Percentiles rank a stretch among this genome's conserved stretches.
Evolutionary conservation across 2,329 filamentous ascomycete genomes (phyloP).

Genomic region (Zalaria obscura): DNA sequence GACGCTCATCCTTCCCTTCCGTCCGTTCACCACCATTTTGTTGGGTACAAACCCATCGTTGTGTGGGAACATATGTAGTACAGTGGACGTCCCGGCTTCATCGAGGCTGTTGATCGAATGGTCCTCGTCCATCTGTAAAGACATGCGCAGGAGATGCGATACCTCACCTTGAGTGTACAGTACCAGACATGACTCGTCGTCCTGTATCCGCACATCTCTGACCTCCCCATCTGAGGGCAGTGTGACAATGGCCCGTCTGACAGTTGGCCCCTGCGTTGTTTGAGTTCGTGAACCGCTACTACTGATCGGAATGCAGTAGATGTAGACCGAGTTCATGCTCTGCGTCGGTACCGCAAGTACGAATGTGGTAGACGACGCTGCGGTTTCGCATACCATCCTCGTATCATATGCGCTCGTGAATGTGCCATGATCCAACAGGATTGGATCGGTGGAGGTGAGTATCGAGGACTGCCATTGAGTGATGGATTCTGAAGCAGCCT

Average conservation of each 20-base stretch:
- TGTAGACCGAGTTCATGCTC: not conserved
- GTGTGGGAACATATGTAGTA: not conserved
- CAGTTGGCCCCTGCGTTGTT: not conserved
- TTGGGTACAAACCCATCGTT: not conserved
- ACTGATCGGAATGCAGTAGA: not conserved
- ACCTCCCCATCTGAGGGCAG: not conserved
- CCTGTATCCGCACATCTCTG: not conserved
- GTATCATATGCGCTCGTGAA: not conserved
- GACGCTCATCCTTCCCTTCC: not conserved
- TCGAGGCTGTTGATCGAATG: not conserved
- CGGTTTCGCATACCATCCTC: not conserved
- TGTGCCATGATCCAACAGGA: not conserved
- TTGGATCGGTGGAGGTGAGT: not conserved
- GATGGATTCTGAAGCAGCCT: slow-evolving; percentile 1
- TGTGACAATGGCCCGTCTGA: not conserved
- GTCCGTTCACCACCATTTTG: not conserved
- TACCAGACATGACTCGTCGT: not conserved
- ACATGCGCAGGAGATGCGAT: not conserved
- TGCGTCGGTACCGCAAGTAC: not conserved
- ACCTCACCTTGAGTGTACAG: not conserved
- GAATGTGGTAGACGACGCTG: not conserved
- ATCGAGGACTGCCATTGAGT: not conserved
- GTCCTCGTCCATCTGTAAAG: not conserved
- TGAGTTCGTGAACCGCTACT: not conserved
- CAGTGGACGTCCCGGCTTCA: not conserved